Evolutionary conservation across 2,329 filamentous ascomycete species (phyloP), one percentile per base, ranked within the genome.

Genomic region (Aaosphaeria pasadenensis): DNA sequence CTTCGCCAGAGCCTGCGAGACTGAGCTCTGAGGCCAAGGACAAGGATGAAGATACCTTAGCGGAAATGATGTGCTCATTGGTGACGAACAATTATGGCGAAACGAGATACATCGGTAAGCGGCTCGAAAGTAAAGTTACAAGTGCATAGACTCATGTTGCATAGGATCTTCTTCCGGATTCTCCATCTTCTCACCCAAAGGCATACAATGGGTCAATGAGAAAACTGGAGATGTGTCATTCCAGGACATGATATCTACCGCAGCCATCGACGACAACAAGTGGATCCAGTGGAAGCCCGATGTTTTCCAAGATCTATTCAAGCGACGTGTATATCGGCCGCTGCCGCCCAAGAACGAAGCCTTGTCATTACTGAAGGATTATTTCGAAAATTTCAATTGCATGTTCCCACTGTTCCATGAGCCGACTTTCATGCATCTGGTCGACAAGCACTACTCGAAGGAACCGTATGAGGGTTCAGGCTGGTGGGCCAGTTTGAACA

Each of bases 281-380:
- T 96, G 90, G 88, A 90, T 89, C 61, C 89, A 94, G 61, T 97
- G 94, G 94, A 96, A 95, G 64, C 91, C 91, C n/a, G 91, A 97
- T 66, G 87, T 97, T 28, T 97, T 97, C 70, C 84, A 87, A 43
- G 92, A 97, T 67, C 82, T 99, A 17, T 97, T 97, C 73, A 84
- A 85, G 45, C 85, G 91, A 35, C 86, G 86, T 11, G 81, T 96
- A 30, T 96, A 92, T 77, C 87, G 87, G 51, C 86, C 85, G 11
- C 72, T 97, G 31, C 94, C 94, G 3, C 78, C 88, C 1, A 95
- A 95, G 70, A 79, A 85, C n/a, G 91, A 96, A 72, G 89, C 91
- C 1, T 71, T 95, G 52, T 95, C 90, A 1, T 75, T 97, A 35
- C 82, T 96, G 51, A 90, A 88, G 70, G 94, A 99, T 70, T 99